These are phyloP conservation scores for Cystobasidiaceae sp. DNA, from an alignment of 1,284 basidiomycete species.

Conservation along the genomic window DNA sequence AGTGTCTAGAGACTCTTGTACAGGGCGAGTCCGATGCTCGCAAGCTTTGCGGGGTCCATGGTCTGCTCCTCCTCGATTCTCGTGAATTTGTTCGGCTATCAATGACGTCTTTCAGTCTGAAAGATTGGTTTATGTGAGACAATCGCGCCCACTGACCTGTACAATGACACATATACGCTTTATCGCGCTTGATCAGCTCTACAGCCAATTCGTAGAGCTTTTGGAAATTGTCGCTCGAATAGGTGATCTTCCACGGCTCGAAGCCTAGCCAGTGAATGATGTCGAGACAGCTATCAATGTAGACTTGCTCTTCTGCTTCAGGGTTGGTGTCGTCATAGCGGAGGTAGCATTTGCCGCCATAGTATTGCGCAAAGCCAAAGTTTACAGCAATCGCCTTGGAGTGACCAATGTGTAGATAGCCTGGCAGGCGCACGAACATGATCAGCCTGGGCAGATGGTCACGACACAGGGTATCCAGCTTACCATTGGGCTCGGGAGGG, in stretches of 20 bases:
- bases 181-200: conserved; percentile 83
- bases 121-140: conserved; percentile 14
- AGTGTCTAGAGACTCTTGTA: conserved; percentile 77
- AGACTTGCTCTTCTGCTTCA: conserved; percentile 90
- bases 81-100: conserved; percentile 85
- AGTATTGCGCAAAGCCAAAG: conserved; percentile 92
- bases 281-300: conserved; percentile 95
- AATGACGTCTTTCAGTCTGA: conserved; percentile 1
- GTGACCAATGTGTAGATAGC: conserved; percentile 54
- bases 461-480: too few species aligned
- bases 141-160: conserved; percentile 60
- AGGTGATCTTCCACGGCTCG: conserved; percentile 98
- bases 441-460: background rate
- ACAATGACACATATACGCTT: conserved; percentile 94
- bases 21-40: conserved; percentile 72
- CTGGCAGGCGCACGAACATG: too few species aligned
- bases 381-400: conserved; percentile 98
- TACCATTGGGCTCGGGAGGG: conserved; percentile 98
- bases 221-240: conserved; percentile 96
- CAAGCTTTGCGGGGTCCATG: conserved; percentile 81
- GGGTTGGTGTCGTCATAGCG: conserved; percentile 99
- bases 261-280: conserved; percentile 95
- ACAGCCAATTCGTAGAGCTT: conserved; percentile 81
- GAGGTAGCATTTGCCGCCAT: conserved; percentile 85
- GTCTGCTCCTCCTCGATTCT: conserved; percentile 74